These are phyloP conservation scores for Pestalotiopsis sp. DNA, from an alignment of 2,329 filamentous ascomycete species.

Conservation along the genomic window DNA sequence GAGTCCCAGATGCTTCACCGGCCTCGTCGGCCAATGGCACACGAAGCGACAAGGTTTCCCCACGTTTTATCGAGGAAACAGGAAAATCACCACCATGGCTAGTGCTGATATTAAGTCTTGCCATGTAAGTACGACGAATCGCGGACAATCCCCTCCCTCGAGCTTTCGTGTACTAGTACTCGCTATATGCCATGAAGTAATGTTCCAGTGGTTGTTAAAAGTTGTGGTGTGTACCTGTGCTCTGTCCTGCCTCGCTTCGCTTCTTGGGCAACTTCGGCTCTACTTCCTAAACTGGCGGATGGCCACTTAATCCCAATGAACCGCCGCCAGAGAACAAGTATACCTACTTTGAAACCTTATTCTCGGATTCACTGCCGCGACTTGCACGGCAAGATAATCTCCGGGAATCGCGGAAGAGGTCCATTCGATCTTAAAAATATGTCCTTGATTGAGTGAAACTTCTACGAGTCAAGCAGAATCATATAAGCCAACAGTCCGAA, in stretches of 20 bases:
- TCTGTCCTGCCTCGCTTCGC: neutral
- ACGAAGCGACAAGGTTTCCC: slow-evolving; percentile 1
- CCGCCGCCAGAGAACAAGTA: neutral
- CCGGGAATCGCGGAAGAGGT: neutral
- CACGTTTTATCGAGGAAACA: slow-evolving; percentile 2
- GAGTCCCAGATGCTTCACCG: neutral
- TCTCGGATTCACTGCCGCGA: neutral
- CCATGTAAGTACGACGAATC: neutral
- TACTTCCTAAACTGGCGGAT: neutral
- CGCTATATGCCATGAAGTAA: neutral
- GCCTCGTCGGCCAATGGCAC: neutral
- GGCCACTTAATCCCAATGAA: neutral
- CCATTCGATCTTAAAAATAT: neutral
- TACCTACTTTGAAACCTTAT: neutral
- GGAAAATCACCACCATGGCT: neutral
- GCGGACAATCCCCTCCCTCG: neutral
- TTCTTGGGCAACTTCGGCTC: neutral
- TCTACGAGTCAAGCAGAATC: too few relatives aligned
- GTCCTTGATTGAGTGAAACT: neutral
- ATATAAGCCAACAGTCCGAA: too few relatives aligned
- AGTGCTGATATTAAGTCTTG: neutral
- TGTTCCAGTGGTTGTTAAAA: neutral
- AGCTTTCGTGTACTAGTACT: neutral
- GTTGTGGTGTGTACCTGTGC: neutral
- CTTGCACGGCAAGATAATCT: neutral